Percentiles rank a stretch among this genome's conserved stretches.
Evolutionary conservation across 139 green algal genomes (phyloP).

Genomic region (Picochlorum sp.): DNA sequence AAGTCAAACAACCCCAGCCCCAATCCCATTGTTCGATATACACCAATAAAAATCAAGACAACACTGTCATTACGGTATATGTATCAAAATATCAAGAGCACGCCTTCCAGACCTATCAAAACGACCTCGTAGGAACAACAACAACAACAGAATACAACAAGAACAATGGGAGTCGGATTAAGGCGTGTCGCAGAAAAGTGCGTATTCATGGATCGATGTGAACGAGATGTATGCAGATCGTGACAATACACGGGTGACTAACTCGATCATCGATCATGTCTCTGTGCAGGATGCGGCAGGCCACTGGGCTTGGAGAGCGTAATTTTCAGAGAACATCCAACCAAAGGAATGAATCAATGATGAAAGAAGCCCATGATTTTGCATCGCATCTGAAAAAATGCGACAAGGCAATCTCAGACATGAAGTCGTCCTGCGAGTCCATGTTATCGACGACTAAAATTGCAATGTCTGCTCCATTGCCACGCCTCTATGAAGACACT

Average conservation of each 20-base stretch:
- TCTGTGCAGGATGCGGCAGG: constrained; percentile 6
- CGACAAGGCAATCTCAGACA: constrained; percentile 3
- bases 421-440: constrained; percentile 12
- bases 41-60: too few species aligned
- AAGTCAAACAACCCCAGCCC: too few species aligned
- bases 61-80: neutral
- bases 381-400: constrained; percentile 8
- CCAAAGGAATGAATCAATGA: constrained; percentile 6
- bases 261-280: neutral
- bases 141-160: neutral
- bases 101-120: too few species aligned
- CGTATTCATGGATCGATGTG: neutral
- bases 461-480: constrained; percentile 7
- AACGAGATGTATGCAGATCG: neutral
- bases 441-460: constrained; percentile 4
- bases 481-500: constrained; percentile 13
- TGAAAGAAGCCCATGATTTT: constrained; percentile 9
- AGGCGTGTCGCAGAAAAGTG: constrained; percentile 12
- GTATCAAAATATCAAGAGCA: neutral
- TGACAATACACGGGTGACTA: neutral
- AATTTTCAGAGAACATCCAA: constrained; percentile 11
- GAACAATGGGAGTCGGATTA: constrained; percentile 12
- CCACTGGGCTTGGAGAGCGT: neutral
- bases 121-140: too few species aligned
- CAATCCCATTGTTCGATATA: too few species aligned